phyloP scores from a whole-genome alignment of 176 grass and related monocot species.

The Paspalum vaginatum region DNA sequence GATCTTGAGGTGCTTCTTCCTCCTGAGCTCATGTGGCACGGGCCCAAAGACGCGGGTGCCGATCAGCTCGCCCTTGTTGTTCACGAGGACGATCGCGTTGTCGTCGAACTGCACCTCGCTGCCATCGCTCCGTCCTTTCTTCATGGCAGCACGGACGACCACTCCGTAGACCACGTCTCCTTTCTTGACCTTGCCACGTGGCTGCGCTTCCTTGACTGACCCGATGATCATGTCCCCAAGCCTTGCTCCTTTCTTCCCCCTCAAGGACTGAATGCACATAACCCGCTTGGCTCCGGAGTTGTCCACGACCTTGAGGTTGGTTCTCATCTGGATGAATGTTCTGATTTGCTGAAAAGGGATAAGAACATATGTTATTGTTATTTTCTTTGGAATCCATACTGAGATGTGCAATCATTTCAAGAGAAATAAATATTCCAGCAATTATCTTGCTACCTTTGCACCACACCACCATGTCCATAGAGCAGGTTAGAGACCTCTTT shows the following conservation, averaged over 20 bases:
- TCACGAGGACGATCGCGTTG: conserved; percentile 82
- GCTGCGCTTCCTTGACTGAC: conserved; percentile 94
- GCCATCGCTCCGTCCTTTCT: conserved; percentile 72
- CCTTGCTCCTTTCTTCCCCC: conserved; percentile 79
- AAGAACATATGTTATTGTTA: neutral
- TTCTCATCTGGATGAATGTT: conserved; percentile 99
- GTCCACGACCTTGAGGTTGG: conserved; percentile 93
- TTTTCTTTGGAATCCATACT: neutral
- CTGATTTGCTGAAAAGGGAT: conserved; percentile 81
- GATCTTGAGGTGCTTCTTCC: conserved; percentile 98
- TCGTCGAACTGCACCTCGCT: conserved; percentile 92
- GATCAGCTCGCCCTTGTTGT: conserved; percentile 95
- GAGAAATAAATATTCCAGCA: neutral
- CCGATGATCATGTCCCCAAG: conserved; percentile 84
- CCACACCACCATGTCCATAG: neutral
- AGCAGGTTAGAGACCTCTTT: neutral
- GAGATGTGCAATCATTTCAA: neutral
- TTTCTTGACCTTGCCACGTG: conserved; percentile 96
- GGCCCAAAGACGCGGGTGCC: conserved; percentile 83
- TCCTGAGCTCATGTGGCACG: conserved; percentile 85
- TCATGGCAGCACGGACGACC: conserved; percentile 94
- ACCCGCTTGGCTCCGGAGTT: conserved; percentile 97
- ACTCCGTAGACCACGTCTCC: conserved; percentile 97
- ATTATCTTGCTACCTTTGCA: neutral
- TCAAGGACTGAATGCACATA: conserved; percentile 91